Conservation (phyloP, 2,329 filamentous ascomycete genomes). For the Aspergillaceae sp. region DNA sequence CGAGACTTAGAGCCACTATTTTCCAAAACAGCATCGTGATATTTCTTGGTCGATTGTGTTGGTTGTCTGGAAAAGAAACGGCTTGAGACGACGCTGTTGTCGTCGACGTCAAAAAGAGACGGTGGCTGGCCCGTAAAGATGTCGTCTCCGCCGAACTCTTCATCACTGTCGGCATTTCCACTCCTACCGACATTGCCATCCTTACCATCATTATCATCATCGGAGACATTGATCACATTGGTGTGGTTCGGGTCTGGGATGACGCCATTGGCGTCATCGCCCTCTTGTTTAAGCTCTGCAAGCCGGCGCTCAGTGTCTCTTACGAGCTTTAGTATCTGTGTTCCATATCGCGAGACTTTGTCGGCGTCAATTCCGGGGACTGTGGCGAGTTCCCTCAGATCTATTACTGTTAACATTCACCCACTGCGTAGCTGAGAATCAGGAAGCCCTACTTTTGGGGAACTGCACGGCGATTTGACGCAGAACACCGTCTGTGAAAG, state of each 20-base stretch:
- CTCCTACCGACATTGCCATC: too few species aligned
- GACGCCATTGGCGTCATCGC: slow-evolving; percentile 41
- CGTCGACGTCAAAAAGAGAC: slow-evolving; percentile 14
- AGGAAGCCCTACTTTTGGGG: slow-evolving; percentile 28
- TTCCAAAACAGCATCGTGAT: slow-evolving; percentile 9
- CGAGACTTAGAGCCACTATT: slow-evolving; percentile 14
- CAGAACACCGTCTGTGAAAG: slow-evolving; percentile 39
- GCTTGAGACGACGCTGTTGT: slow-evolving; percentile 20
- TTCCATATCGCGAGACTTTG: slow-evolving; percentile 38
- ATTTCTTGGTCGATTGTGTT: slow-evolving; percentile 17
- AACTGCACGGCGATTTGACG: slow-evolving; percentile 43
- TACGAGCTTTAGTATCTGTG: slow-evolving; percentile 35
- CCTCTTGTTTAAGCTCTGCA: slow-evolving; percentile 37
- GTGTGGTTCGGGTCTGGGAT: slow-evolving; percentile 38
- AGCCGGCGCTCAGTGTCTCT: slow-evolving; percentile 33
- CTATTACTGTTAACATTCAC: slow-evolving; percentile 17
- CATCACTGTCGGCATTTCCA: slow-evolving; percentile 19
- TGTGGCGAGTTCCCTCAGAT: slow-evolving; percentile 29
- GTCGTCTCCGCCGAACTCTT: slow-evolving; percentile 30
- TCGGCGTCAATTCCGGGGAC: slow-evolving; percentile 38
- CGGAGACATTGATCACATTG: slow-evolving; percentile 38
- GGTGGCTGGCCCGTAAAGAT: slow-evolving; percentile 21
- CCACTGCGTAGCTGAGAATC: not conserved
- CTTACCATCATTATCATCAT: slow-evolving; percentile 19
- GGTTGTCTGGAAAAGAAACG: slow-evolving; percentile 24